Conservation (phyloP, 2,329 filamentous ascomycete species). For the Xylariaceae sp. region DNA sequence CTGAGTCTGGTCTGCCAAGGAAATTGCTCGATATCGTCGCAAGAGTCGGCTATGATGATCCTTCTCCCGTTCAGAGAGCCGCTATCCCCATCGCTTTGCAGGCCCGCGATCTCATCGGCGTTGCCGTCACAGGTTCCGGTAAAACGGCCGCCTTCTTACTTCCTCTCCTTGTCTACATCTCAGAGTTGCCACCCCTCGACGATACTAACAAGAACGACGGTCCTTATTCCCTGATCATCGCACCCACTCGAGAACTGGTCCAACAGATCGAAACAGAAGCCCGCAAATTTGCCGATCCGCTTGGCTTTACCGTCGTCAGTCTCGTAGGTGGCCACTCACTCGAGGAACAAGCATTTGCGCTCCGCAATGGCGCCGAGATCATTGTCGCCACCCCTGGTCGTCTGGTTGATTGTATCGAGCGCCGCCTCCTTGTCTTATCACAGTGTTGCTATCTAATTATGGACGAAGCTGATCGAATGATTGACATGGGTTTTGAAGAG, state of each 20-base stretch:
- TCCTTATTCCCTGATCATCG: conserved; percentile 94
- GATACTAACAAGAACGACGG: conserved; percentile 89
- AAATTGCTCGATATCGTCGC: conserved; percentile 77
- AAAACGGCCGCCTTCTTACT: conserved; percentile 96
- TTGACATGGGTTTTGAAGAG: conserved; percentile 96
- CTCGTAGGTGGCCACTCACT: conserved; percentile 96
- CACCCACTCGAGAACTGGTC: conserved; percentile 92
- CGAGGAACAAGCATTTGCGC: conserved; percentile 86
- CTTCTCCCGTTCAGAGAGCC: conserved; percentile 86
- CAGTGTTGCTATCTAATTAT: conserved; percentile 99
- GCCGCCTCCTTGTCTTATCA: conserved; percentile 83
- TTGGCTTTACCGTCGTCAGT: conserved; percentile 92
- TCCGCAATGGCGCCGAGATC: conserved; percentile 92
- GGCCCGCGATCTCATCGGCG: conserved; percentile 92
- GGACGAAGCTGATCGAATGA: conserved; percentile 99
- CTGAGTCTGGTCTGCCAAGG: conserved; percentile 75
- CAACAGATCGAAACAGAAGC: conserved; percentile 97
- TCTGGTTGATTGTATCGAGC: conserved; percentile 94
- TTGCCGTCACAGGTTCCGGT: conserved; percentile 95
- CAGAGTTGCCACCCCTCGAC: conserved; percentile 77
- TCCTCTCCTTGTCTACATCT: conserved; percentile 90
- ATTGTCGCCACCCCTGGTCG: conserved; percentile 98
- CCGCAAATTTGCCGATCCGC: conserved; percentile 81
- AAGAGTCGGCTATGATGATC: conserved; percentile 84
- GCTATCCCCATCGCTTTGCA: conserved; percentile 94